A percentile compares a stretch with the other conserved stretches of the same genome.
Conservation (phyloP, 106 monocot species). For the Phalaenopsis aphrodite region DNA sequence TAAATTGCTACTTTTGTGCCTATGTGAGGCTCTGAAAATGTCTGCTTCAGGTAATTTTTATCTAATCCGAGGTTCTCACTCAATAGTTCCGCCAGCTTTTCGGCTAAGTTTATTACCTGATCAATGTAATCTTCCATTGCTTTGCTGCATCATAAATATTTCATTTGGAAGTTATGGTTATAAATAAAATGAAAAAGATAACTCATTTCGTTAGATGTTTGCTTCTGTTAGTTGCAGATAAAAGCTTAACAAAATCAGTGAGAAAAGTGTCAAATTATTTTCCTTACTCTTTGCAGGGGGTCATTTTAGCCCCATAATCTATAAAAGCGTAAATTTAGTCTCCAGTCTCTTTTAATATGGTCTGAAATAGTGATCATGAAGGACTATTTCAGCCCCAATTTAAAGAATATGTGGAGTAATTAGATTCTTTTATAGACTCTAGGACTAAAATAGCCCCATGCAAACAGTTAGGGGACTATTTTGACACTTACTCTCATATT, state of each 20-base stretch:
- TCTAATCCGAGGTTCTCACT: constrained; percentile 61
- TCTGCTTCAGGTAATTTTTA: constrained; percentile 44
- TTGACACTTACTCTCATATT: no score
- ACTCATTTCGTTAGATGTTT: background rate
- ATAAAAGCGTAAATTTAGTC: no score
- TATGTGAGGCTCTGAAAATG: constrained; percentile 40
- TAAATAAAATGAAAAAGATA: background rate
- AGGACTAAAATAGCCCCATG: no score
- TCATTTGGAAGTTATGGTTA: background rate
- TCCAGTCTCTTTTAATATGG: no score
- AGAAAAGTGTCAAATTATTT: no score
- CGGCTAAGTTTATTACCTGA: constrained; percentile 35
- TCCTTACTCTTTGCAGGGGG: no score
- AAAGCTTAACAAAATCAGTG: background rate
- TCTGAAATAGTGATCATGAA: no score
- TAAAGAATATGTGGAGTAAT: no score
- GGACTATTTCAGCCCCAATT: no score
- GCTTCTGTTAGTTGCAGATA: background rate
- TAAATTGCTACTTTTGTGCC: constrained; percentile 62
- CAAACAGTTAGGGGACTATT: no score
- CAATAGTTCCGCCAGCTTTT: constrained; percentile 36
- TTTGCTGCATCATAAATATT: constrained; percentile 19
- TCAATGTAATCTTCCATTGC: constrained; percentile 33
- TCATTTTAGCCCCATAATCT: no score
- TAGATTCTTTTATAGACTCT: no score